These are phyloP conservation scores for Fraxinus quadrangulata DNA, from an alignment of 257 asterid species.

Conservation along the genomic window DNA sequence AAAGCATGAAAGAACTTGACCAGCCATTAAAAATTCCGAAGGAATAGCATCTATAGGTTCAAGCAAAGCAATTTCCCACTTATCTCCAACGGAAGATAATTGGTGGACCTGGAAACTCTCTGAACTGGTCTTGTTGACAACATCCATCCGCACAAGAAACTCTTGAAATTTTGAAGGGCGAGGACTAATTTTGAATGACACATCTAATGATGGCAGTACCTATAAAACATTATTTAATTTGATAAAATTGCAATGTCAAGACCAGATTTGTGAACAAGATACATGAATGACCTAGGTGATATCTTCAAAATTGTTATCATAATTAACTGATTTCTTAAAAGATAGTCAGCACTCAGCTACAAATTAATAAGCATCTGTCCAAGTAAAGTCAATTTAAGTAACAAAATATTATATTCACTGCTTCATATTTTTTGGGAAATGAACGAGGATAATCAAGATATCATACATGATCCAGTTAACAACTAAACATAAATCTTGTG, in stretches of 20 bases:
- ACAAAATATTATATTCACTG: slow-evolving; percentile 1
- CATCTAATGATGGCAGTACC: slow-evolving; percentile 92
- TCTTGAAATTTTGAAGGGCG: slow-evolving; percentile 79
- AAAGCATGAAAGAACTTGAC: slow-evolving; percentile 85
- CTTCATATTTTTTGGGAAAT: background rate
- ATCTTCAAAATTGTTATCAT: slow-evolving; percentile 13
- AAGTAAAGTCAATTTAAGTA: slow-evolving; percentile 11
- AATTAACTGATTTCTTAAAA: slow-evolving; percentile 8
- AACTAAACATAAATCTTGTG: background rate
- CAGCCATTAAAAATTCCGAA: slow-evolving; percentile 64
- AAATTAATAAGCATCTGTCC: slow-evolving; percentile 16
- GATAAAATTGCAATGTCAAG: slow-evolving; percentile 11
- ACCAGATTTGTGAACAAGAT: slow-evolving; percentile 5
- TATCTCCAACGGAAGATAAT: slow-evolving; percentile 78
- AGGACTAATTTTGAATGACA: slow-evolving; percentile 73
- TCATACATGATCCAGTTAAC: slow-evolving; percentile 5
- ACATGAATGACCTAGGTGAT: slow-evolving; percentile 21
- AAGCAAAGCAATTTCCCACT: slow-evolving; percentile 83
- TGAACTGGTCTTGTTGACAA: slow-evolving; percentile 74
- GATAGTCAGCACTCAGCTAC: background rate
- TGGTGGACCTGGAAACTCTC: slow-evolving; percentile 83
- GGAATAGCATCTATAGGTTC: slow-evolving; percentile 61
- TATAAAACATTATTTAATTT: slow-evolving; percentile 29
- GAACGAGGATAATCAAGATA: slow-evolving; percentile 14
- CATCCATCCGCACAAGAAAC: slow-evolving; percentile 87